These are phyloP conservation scores for Neolentinus lepideus DNA, from an alignment of 1,284 basidiomycete species.

Conservation along the genomic window DNA sequence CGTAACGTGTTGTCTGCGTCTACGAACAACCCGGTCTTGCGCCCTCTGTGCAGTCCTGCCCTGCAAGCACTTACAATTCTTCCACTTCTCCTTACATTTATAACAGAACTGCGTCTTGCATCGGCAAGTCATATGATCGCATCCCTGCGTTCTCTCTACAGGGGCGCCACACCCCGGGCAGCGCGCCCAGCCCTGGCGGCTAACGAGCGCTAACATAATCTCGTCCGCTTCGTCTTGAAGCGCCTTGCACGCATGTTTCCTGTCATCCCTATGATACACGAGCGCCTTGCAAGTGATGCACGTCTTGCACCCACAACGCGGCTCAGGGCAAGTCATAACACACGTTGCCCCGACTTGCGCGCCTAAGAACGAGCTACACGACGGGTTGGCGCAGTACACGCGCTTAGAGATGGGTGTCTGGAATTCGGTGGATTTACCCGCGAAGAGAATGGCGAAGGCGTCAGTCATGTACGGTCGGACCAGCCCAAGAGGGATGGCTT, in stretches of 20 bases:
- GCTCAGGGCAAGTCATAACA: slow-evolving; percentile 9
- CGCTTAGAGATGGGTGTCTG: slow-evolving; percentile 16
- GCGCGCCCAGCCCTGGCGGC: slow-evolving; percentile 37
- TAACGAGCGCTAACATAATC: neutral
- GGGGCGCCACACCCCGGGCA: slow-evolving; percentile 37
- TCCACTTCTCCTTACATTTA: slow-evolving; percentile 45
- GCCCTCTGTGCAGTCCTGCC: neutral
- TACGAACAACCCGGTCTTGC: no score
- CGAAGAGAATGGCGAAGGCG: slow-evolving; percentile 14
- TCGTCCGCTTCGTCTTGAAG: slow-evolving; percentile 8
- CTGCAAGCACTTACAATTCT: slow-evolving; percentile 26
- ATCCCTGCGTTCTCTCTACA: slow-evolving; percentile 38
- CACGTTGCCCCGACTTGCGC: slow-evolving; percentile 9
- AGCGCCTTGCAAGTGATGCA: slow-evolving; percentile 17
- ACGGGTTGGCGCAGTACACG: slow-evolving; percentile 27
- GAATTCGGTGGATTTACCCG: slow-evolving; percentile 21
- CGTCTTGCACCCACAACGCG: slow-evolving; percentile 15
- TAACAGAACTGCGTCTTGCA: slow-evolving; percentile 44
- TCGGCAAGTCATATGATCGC: slow-evolving; percentile 44
- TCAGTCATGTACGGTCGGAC: slow-evolving; percentile 18
- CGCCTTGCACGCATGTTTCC: slow-evolving; percentile 11
- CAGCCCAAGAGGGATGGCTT: slow-evolving; percentile 18
- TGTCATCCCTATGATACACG: slow-evolving; percentile 10
- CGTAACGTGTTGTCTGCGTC: no score
- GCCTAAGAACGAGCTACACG: slow-evolving; percentile 29